These are phyloP conservation scores for Zelonia costaricensis DNA, from an alignment of 208 protist genomes.

Conservation along the genomic window DNA sequence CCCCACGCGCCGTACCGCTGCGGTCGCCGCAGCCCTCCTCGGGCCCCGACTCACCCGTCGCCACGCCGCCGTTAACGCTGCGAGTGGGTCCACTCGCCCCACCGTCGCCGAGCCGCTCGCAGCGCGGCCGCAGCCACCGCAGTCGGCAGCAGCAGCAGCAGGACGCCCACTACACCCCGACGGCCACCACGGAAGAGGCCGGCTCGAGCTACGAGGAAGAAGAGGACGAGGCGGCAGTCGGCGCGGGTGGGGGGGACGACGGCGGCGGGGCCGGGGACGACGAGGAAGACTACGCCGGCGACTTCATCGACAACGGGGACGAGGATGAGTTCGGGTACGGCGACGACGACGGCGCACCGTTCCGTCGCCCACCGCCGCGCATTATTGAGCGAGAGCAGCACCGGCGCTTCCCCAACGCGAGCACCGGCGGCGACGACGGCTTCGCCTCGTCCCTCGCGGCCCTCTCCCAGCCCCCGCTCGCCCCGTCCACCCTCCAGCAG, in stretches of 20 bases:
- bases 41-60: slow-evolving; percentile 28
- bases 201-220: slow-evolving; percentile 54
- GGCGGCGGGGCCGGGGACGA: slow-evolving; percentile 9
- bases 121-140: slow-evolving; percentile 31
- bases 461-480: not conserved
- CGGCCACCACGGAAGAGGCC: slow-evolving; percentile 84
- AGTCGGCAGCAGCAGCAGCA: slow-evolving; percentile 7
- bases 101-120: slow-evolving; percentile 37
- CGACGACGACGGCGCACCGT: slow-evolving; percentile 11
- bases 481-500: slow-evolving; percentile 5
- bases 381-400: slow-evolving; percentile 90
- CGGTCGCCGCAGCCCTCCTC: slow-evolving; percentile 35
- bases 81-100: slow-evolving; percentile 16
- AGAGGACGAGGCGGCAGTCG: slow-evolving; percentile 5
- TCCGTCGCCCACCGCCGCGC: slow-evolving; percentile 47
- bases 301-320: slow-evolving; percentile 24
- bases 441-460: not conserved
- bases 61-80: slow-evolving; percentile 19
- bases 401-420: slow-evolving; percentile 31
- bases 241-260: slow-evolving; percentile 31
- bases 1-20: slow-evolving; percentile 13
- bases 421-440: slow-evolving; percentile 16
- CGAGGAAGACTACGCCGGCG: slow-evolving; percentile 25
- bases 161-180: slow-evolving; percentile 37
- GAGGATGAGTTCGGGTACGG: slow-evolving; percentile 20